These are phyloP conservation scores for Apium graveolens DNA, from an alignment of 129 eudicot species.

Conservation along the genomic window DNA sequence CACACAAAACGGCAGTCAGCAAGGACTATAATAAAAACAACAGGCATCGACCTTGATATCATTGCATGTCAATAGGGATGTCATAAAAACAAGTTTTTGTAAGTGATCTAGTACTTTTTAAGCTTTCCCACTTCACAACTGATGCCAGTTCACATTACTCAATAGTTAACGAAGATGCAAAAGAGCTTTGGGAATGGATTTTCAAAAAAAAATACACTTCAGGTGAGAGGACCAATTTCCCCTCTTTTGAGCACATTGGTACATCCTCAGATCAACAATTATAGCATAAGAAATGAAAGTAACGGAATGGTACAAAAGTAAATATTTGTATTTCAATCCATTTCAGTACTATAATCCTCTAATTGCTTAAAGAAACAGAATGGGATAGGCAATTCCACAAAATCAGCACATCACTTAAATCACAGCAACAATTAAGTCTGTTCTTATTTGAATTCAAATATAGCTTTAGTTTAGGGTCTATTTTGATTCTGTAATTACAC, in stretches of 20 bases:
- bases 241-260: background rate
- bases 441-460: too few relatives aligned
- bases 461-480: too few relatives aligned
- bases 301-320: background rate
- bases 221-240: background rate
- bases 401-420: too few relatives aligned
- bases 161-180: background rate
- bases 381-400: too few relatives aligned
- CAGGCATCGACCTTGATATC: background rate
- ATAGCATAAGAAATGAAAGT: background rate
- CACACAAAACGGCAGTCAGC: background rate
- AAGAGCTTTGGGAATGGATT: background rate
- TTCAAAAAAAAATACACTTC: background rate
- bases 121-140: background rate
- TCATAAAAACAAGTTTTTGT: background rate
- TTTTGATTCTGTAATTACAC: too few relatives aligned
- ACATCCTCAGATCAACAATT: background rate
- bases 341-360: background rate
- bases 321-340: background rate
- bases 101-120: background rate
- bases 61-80: background rate
- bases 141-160: background rate
- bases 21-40: background rate
- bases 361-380: background rate
- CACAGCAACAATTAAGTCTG: too few relatives aligned